Base-by-base conservation (phyloP, 371 early-diverging fungal genomes). In the Funneliformis caledonium region DNA sequence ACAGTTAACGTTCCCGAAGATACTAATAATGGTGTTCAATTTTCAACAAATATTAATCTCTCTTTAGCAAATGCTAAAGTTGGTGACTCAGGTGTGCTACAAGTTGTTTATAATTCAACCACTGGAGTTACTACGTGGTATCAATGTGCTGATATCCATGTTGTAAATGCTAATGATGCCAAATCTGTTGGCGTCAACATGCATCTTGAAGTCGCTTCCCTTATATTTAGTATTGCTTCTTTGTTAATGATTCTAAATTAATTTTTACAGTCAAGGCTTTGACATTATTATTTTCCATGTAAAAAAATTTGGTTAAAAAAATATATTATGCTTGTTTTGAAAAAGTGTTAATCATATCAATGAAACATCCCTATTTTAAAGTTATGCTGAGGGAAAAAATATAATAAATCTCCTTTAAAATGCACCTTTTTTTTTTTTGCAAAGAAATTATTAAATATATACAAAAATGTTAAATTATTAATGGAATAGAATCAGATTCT, bases 111-210 rank as follows among this genome's bases (percentile, higher is more conserved):
- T 12, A 33, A 33, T n/a, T 2, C 4, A 7, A 19, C 37, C 37
- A 37, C 19, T 9, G 26, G 9, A 37, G 64, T 64, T 33, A 14
- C n/a, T 11, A 61, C 64, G 14, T 76, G 60, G 75, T 75, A 76
- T 45, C 64, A 76, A 64, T 76, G 77, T 26, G 77, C 77, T 10
- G 77, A 76, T 45, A 8, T 76, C 33, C 59, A 75, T 33, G 12
- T 75, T 8, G 59, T 48, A n/a, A 31, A 42, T 19, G 2, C 50
- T 65, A 65, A 56, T 37, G 37, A 37, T 37, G 37, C 56, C 0
- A 14, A 0, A 52, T 12, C 52, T 0, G 2, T 2, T 12, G 12
- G 12, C 12, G 12, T 1, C 14, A 19, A 37, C 56, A 19, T 56
- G 37, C 56, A 52, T 52, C 50, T 50, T 11, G 52, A 19, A 19